phyloP scores from a whole-genome alignment of 345 rosid genomes.

The Populus ilicifolia region DNA sequence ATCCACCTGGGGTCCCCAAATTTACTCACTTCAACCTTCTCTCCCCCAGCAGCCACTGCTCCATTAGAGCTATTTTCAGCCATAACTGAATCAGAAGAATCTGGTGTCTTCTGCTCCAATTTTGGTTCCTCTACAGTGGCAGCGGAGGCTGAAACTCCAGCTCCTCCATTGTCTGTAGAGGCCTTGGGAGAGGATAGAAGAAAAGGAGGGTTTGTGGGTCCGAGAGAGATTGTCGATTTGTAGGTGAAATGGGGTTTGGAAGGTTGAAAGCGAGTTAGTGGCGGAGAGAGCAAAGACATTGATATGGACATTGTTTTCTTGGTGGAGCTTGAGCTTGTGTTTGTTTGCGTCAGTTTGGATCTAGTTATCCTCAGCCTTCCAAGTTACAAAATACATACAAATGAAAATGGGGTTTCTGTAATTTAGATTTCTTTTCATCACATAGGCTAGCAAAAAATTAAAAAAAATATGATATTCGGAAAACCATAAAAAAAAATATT shows the following conservation, averaged over 20 bases:
- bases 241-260: constrained; percentile 32
- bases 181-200: constrained; percentile 34
- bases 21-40: constrained; percentile 21
- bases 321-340: not conserved
- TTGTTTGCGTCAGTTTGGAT: not conserved
- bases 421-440: too few species aligned
- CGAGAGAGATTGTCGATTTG: constrained; percentile 28
- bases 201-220: constrained; percentile 34
- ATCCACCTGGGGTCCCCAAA: constrained; percentile 74
- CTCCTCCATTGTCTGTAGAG: constrained; percentile 49
- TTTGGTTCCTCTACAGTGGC: constrained; percentile 34
- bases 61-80: constrained; percentile 31
- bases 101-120: constrained; percentile 18
- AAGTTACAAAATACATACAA: not conserved
- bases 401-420: not conserved
- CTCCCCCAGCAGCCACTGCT: constrained; percentile 21
- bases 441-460: too few species aligned
- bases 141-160: constrained; percentile 38
- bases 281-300: constrained; percentile 52
- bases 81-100: constrained; percentile 8
- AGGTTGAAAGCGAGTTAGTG: constrained; percentile 28
- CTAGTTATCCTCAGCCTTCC: constrained; percentile 15
- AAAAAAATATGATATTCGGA: too few species aligned
- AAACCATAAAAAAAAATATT: too few species aligned
- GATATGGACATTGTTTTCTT: constrained; percentile 44